Base-by-base conservation (phyloP, 257 asterid genomes). In the Solanum virginianum region DNA sequence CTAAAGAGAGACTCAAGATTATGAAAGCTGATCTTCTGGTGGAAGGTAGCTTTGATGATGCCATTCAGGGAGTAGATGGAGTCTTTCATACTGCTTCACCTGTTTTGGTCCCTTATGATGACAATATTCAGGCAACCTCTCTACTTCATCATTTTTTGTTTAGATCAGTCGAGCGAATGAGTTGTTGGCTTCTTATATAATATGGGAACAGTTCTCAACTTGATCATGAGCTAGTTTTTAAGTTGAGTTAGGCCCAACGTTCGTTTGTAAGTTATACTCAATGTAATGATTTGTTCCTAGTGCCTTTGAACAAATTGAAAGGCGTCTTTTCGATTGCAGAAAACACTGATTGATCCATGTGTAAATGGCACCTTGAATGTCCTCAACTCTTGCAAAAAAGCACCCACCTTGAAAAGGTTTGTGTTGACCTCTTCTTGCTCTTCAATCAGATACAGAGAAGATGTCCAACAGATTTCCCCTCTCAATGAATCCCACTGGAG, bases 401-500 rank as follows among this genome's bases (percentile, higher is more conserved):
- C 93, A 15, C 87, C 87, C 56, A 85, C 85, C 17, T 90, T 94
- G 87, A 97, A 92, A 89, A 92, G 98, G 91, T 92, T 97, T 81
- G 98, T 95, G 45, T 85, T 97, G 24, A 97, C 99, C 22, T 97
- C 98, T n/a, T 97, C 98, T 41, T 97, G 98, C 81, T 93, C 99
- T 22, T 84, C 98, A 49, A 90, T 95, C 55, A 86, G 98, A 89
- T 97, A 95, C 83, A 90, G 97, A 65, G 89, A 91, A 45, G 98
- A 95, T 45, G 95, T 84, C 13, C 90, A 85, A 29, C 72, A 89
- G 85, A 85, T 79, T 43, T 95, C 96, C 22, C 94, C 98, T 36
- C 96, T 95, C 63, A 95, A 97, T 79, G 98, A 97, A 87, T 92
- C 97, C 26, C 98, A 95, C n/a, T 95, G 98, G 99, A 92, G 92